Percentiles rank a stretch among this genome's conserved stretches.
phyloP scores from a whole-genome alignment of 768 basidiomycete genomes.

The Termitomyces sp. region DNA sequence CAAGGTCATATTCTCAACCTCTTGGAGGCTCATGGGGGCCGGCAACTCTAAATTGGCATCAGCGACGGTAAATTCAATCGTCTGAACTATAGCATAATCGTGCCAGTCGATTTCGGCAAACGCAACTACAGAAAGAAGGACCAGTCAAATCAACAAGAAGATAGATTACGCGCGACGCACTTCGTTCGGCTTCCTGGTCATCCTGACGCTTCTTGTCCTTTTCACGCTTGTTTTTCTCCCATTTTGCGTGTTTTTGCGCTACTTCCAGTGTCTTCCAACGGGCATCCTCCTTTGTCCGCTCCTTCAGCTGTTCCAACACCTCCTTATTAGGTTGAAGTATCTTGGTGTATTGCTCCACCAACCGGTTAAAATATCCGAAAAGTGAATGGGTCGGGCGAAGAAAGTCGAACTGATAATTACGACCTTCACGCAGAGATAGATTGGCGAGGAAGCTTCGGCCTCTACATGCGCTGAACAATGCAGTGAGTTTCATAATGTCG shows the following conservation, averaged over 20 bases:
- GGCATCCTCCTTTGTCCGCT: slow-evolving; percentile 55
- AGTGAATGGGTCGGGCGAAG: slow-evolving; percentile 93
- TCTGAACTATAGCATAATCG: slow-evolving; percentile 97
- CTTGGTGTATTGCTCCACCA: slow-evolving; percentile 94
- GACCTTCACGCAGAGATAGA: slow-evolving; percentile 83
- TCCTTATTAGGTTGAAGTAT: slow-evolving; percentile 82
- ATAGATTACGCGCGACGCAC: slow-evolving; percentile 37
- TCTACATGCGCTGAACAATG: slow-evolving; percentile 89
- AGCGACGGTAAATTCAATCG: slow-evolving; percentile 93
- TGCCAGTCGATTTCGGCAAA: slow-evolving; percentile 99
- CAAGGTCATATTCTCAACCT: slow-evolving; percentile 93
- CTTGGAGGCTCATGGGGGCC: slow-evolving; percentile 92
- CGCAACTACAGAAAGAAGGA: slow-evolving; percentile 46
- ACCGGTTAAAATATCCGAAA: slow-evolving; percentile 93
- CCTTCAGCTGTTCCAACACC: slow-evolving; percentile 61
- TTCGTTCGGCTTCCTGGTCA: slow-evolving; percentile 87
- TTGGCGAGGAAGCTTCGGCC: slow-evolving; percentile 82
- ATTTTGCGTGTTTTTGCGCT: slow-evolving; percentile 75
- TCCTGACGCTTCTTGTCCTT: slow-evolving; percentile 83
- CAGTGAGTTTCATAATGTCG: slow-evolving; percentile 94
- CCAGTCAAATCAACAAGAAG: slow-evolving; percentile 1
- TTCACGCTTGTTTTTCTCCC: slow-evolving; percentile 81
- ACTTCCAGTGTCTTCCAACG: slow-evolving; percentile 77
- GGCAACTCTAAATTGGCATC: slow-evolving; percentile 91
- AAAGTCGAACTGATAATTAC: slow-evolving; percentile 98